Base-by-base conservation (phyloP, 495 filamentous ascomycete genomes). In the Bombardia bombarda region DNA sequence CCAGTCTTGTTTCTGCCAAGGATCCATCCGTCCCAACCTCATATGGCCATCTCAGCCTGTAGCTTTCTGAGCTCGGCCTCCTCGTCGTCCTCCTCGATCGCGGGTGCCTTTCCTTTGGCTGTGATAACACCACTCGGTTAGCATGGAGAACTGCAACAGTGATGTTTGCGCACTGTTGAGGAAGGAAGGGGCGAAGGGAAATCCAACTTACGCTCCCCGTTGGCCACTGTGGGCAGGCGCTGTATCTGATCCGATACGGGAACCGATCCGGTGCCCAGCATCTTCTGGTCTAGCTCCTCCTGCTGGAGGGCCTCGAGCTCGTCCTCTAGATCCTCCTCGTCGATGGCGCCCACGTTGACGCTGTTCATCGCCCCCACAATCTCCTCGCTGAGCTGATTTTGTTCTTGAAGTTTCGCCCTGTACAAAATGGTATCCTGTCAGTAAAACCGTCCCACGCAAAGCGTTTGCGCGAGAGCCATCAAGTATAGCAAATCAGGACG, bases 1-100 rank as follows among this genome's bases (percentile, higher is more conserved):
- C n/a, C n/a, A n/a, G n/a, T n/a, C n/a, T n/a, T n/a, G n/a, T n/a
- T n/a, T n/a, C n/a, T n/a, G n/a, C n/a, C n/a, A n/a, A n/a, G n/a
- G n/a, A n/a, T n/a, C n/a, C n/a, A n/a, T n/a, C n/a, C n/a, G n/a
- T n/a, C n/a, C n/a, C n/a, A n/a, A n/a, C n/a, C n/a, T n/a, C n/a
- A n/a, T n/a, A 96, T 95, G 43, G 90, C 89, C 92, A 98, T 98
- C 67, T 96, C 92, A 31, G 87, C 90, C 64, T 90, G 88, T 53
- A 98, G 63, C 65, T 92, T 95, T 60, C 81, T 78, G 56, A 99
- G 72, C 68, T 99, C 93, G 51, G 82, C 90, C 61, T 96, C 92
- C 57, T 96, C 90, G 78, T 97, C 90, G 55, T 89, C 85, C 60
- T 95, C 90, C 61, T 84, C 79, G 48, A 77, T 70, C 16, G 64